A percentile compares a stretch with the other conserved stretches of the same genome.
phyloP scores from a whole-genome alignment of 1,284 basidiomycete species.

The Leccinum olivaceoglutinosum region DNA sequence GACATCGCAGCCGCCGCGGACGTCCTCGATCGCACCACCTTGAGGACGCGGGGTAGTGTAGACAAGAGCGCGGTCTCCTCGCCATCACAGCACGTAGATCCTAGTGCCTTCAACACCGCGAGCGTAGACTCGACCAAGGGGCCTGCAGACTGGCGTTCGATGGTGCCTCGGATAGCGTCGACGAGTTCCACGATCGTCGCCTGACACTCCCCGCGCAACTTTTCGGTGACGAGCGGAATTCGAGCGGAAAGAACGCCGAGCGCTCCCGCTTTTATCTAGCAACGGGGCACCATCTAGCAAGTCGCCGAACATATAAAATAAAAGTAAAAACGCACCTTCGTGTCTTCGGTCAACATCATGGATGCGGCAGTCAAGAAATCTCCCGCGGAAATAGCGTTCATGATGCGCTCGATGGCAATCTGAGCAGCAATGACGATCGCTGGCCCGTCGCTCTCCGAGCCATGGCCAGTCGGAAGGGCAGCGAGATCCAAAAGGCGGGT shows the following conservation, averaged over 20 bases:
- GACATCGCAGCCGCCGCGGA: slow-evolving; percentile 41
- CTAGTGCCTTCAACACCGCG: slow-evolving; percentile 54
- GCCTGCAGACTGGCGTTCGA: slow-evolving; percentile 39
- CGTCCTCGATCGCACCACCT: slow-evolving; percentile 37
- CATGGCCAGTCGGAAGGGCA: slow-evolving; percentile 9
- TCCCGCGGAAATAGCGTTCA: slow-evolving; percentile 60
- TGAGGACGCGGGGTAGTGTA: slow-evolving; percentile 54
- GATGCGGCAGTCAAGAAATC: slow-evolving; percentile 55
- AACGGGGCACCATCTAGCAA: not conserved
- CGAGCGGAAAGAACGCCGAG: slow-evolving; percentile 63
- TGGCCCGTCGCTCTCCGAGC: slow-evolving; percentile 24
- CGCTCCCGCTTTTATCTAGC: slow-evolving; percentile 57
- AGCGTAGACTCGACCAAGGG: slow-evolving; percentile 45
- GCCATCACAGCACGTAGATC: slow-evolving; percentile 48
- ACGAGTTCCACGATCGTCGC: slow-evolving; percentile 49
- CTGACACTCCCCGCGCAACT: slow-evolving; percentile 50
- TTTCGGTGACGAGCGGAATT: slow-evolving; percentile 55
- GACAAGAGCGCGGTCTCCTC: slow-evolving; percentile 65
- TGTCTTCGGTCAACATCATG: slow-evolving; percentile 48
- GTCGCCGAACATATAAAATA: not conserved
- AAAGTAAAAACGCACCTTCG: slow-evolving; percentile 33
- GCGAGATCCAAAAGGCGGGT: slow-evolving; percentile 25
- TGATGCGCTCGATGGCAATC: slow-evolving; percentile 41
- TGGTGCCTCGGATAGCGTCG: slow-evolving; percentile 41
- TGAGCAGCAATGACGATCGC: slow-evolving; percentile 47